These are phyloP conservation scores for Perkinsus olseni DNA, from an alignment of 169 alveolate genomes.

Conservation along the genomic window DNA sequence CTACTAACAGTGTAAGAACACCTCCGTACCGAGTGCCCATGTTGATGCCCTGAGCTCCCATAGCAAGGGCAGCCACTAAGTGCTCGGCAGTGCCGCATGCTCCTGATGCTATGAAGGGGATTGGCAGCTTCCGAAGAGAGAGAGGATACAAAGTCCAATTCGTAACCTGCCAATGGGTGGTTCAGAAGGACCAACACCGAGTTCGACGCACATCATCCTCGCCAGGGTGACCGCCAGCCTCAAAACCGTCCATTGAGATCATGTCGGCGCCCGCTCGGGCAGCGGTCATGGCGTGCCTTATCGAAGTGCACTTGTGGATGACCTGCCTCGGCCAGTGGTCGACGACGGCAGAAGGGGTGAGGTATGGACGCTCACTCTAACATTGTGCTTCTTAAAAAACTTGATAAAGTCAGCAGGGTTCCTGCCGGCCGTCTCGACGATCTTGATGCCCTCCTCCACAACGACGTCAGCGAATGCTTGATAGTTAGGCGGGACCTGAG, in stretches of 20 bases:
- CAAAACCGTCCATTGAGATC: slow-evolving; percentile 7
- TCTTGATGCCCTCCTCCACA: slow-evolving; percentile 6
- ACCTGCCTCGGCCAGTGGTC: too few species aligned
- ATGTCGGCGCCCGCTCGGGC: not conserved
- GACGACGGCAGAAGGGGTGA: too few species aligned
- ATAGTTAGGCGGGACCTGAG: slow-evolving; percentile 3
- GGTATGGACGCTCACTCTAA: not conserved
- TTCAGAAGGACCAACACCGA: too few species aligned
- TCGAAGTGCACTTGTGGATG: not conserved
- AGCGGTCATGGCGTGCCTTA: slow-evolving; percentile 9
- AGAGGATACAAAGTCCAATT: slow-evolving; percentile 1
- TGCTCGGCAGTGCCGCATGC: slow-evolving; percentile 4
- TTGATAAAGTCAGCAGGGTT: not conserved
- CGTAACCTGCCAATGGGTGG: not conserved
- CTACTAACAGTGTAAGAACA: not conserved
- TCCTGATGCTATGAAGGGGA: slow-evolving; percentile 7
- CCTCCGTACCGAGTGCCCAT: slow-evolving; percentile 13
- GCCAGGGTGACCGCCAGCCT: slow-evolving; percentile 13
- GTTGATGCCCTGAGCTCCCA: slow-evolving; percentile 11
- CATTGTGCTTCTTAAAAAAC: not conserved
- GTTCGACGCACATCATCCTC: not conserved
- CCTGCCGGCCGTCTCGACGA: slow-evolving; percentile 13
- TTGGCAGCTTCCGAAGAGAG: not conserved
- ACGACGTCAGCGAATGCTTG: slow-evolving; percentile 8
- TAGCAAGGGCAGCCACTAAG: not conserved